Evolutionary conservation across 2,329 filamentous ascomycete genomes (phyloP).

Genomic region (Cytospora piceae): DNA sequence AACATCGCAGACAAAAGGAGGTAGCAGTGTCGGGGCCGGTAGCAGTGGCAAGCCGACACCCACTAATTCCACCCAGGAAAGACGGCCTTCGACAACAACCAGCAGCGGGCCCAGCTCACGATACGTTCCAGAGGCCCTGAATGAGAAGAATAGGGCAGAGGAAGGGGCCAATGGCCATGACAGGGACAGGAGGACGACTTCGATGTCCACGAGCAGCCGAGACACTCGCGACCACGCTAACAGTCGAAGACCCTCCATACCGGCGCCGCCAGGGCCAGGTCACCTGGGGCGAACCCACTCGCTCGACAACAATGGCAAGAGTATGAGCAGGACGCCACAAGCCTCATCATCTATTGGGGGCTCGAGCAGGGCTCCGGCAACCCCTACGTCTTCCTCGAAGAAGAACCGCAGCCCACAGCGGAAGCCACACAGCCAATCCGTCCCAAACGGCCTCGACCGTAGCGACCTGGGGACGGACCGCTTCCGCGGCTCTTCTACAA

Average conservation of each 20-base stretch:
- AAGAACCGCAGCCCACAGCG: conserved; percentile 29
- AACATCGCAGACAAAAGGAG: conserved; percentile 10
- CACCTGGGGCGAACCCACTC: conserved; percentile 23
- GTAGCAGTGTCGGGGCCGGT: conserved; percentile 4
- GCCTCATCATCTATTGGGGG: conserved; percentile 11
- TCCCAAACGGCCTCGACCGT: conserved; percentile 22
- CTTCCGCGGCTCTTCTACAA: conserved; percentile 7
- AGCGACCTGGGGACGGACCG: conserved; percentile 10
- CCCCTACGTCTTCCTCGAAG: conserved; percentile 14
- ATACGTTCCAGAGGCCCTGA: conserved; percentile 19
- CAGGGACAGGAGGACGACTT: conserved; percentile 13
- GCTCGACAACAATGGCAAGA: conserved; percentile 14
- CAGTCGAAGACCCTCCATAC: conserved; percentile 19
- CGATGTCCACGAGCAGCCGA: conserved; percentile 14
- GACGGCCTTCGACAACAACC: conserved; percentile 11
- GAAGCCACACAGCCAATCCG: conserved; percentile 27
- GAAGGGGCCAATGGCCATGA: conserved; percentile 10
- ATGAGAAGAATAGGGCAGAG: conserved; percentile 17
- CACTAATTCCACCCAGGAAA: conserved; percentile 15
- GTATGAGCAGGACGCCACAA: conserved; percentile 14
- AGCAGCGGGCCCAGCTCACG: conserved; percentile 16
- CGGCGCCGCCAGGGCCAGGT: conserved; percentile 13
- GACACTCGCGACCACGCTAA: conserved; percentile 22
- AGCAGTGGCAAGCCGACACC: conserved; percentile 14
- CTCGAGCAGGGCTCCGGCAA: conserved; percentile 9